These are phyloP conservation scores for Hypoxylon sp. DNA, from an alignment of 2,329 filamentous ascomycete genomes.

Conservation along the genomic window DNA sequence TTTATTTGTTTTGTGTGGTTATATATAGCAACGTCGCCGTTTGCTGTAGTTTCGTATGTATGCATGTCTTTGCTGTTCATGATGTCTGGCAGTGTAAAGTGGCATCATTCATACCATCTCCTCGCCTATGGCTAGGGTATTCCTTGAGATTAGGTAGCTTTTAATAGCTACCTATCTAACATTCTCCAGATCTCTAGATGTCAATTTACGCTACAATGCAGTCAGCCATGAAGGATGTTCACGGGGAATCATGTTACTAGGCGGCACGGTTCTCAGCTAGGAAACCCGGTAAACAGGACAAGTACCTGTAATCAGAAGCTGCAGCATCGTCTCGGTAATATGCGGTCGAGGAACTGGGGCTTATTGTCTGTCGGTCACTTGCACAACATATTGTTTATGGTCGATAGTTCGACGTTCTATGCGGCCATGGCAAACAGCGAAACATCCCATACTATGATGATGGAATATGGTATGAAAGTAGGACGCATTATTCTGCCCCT, in stretches of 20 bases:
- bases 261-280: conserved; percentile 40
- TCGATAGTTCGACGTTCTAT: conserved; percentile 18
- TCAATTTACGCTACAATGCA: conserved; percentile 26
- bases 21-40: conserved; percentile 2
- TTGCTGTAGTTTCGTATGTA: conserved; percentile 1
- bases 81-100: conserved; percentile 12
- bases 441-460: conserved; percentile 13
- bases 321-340: conserved; percentile 34
- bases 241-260: conserved; percentile 21
- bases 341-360: conserved; percentile 3
- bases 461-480: conserved; percentile 22
- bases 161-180: conserved; percentile 13
- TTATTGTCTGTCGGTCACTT: conserved; percentile 24
- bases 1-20: conserved; percentile 1
- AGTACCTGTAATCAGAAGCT: conserved; percentile 21
- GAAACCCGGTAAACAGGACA: conserved; percentile 39
- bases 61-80: conserved; percentile 18
- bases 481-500: conserved; percentile 40
- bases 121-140: conserved; percentile 15
- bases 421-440: conserved; percentile 29
- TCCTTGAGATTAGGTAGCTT: conserved; percentile 20
- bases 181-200: conserved; percentile 30
- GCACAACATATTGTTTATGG: conserved; percentile 27
- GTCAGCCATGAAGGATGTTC: conserved; percentile 12
- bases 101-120: conserved; percentile 8